Evolutionary conservation across 495 filamentous ascomycete genomes (phyloP).

Genomic region (Lophiotrema nucula): DNA sequence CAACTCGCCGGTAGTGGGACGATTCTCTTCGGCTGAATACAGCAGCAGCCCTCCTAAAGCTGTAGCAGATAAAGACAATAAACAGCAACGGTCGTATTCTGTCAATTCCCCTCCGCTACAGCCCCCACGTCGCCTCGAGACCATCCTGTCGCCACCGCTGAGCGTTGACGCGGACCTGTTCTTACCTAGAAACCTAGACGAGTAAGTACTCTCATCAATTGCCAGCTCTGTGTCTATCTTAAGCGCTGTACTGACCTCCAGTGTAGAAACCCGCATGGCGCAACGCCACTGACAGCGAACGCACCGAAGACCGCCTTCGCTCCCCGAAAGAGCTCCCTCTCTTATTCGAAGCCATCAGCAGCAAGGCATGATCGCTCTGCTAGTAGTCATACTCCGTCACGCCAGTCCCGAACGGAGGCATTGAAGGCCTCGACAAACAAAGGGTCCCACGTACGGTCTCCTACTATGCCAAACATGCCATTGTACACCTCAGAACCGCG

Average conservation of each 20-base stretch:
- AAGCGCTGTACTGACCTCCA: slow-evolving; percentile 5
- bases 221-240: background rate
- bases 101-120: slow-evolving; percentile 21
- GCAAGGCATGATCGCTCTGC: slow-evolving; percentile 19
- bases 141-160: slow-evolving; percentile 18
- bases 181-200: slow-evolving; percentile 36
- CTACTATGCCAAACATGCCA: slow-evolving; percentile 40
- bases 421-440: slow-evolving; percentile 10
- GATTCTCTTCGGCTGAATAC: slow-evolving; percentile 28
- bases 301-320: slow-evolving; percentile 14
- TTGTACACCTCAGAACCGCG: slow-evolving; percentile 33
- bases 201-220: slow-evolving; percentile 22
- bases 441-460: slow-evolving; percentile 26
- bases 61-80: slow-evolving; percentile 8
- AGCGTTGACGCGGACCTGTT: slow-evolving; percentile 23
- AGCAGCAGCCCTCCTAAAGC: background rate
- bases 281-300: slow-evolving; percentile 21
- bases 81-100: slow-evolving; percentile 24
- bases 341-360: background rate
- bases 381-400: slow-evolving; percentile 21
- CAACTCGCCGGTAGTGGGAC: slow-evolving; percentile 32
- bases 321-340: slow-evolving; percentile 3
- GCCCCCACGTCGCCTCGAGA: slow-evolving; percentile 12
- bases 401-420: slow-evolving; percentile 13
- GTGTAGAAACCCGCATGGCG: slow-evolving; percentile 29